Conservation (phyloP, 139 green algal genomes). For the Limnomonas spitsbergensis region DNA sequence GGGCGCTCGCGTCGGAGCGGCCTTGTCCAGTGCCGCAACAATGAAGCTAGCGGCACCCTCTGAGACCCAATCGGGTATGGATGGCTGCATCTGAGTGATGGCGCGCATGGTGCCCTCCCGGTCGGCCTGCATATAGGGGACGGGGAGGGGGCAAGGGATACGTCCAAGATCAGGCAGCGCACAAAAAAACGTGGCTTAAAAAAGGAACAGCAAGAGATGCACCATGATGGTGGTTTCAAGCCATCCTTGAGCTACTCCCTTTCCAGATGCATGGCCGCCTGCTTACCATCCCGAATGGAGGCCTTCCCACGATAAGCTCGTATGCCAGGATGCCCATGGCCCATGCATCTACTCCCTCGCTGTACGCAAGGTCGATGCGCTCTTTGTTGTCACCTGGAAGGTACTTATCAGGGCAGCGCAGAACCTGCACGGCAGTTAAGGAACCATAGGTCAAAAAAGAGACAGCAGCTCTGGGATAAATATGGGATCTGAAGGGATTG, state of each 20-base stretch:
- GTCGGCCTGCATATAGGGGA: constrained; percentile 26
- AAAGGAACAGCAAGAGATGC: too few species aligned
- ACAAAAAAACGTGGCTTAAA: too few species aligned
- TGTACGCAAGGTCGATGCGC: constrained; percentile 59
- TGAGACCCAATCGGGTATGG: constrained; percentile 54
- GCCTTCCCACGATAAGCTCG: constrained; percentile 71
- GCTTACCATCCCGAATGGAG: constrained; percentile 77
- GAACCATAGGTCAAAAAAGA: too few species aligned
- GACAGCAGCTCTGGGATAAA: too few species aligned
- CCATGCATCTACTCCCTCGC: constrained; percentile 68
- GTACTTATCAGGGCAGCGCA: constrained; percentile 71
- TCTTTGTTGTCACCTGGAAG: constrained; percentile 74
- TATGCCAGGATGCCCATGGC: constrained; percentile 77
- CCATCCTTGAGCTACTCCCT: too few species aligned
- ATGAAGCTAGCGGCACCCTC: constrained; percentile 55
- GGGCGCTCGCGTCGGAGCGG: constrained; percentile 19
- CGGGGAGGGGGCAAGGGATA: too few species aligned
- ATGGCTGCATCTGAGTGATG: constrained; percentile 45
- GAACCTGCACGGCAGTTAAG: too few species aligned
- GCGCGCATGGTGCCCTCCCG: constrained; percentile 51
- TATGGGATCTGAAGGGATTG: too few species aligned
- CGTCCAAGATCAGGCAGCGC: too few species aligned
- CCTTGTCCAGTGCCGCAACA: constrained; percentile 53
- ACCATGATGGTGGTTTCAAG: too few species aligned
- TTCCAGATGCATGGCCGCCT: too few species aligned